Evolutionary conservation across 2,329 filamentous ascomycete genomes (phyloP).

Genomic region (Pseudogymnoascus destructans): DNA sequence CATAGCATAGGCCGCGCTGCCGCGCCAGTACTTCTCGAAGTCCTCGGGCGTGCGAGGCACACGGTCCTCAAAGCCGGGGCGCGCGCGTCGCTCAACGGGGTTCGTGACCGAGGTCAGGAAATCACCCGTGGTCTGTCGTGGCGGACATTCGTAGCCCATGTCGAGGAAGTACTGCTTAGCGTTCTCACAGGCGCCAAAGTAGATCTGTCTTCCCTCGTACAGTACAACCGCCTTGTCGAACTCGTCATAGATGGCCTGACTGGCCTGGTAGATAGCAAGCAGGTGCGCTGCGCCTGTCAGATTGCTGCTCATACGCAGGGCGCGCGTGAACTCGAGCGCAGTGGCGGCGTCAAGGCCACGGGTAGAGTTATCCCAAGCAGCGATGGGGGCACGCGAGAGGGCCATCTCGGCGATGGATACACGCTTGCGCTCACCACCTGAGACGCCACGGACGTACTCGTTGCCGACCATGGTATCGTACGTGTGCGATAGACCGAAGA

Average conservation of each 20-base stretch:
- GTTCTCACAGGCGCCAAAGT: slow-evolving; percentile 49
- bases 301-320: slow-evolving; percentile 51
- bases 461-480: slow-evolving; percentile 63
- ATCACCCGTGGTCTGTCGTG: slow-evolving; percentile 42
- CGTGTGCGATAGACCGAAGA: slow-evolving; percentile 61
- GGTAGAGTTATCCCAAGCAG: slow-evolving; percentile 31
- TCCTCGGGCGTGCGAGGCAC: slow-evolving; percentile 43
- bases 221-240: slow-evolving; percentile 59
- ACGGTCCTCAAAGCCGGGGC: slow-evolving; percentile 42
- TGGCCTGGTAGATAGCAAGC: slow-evolving; percentile 63
- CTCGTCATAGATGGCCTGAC: slow-evolving; percentile 53
- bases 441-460: slow-evolving; percentile 56
- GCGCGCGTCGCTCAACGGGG: slow-evolving; percentile 42
- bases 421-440: slow-evolving; percentile 62
- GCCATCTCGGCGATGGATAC: slow-evolving; percentile 71
- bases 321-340: slow-evolving; percentile 59
- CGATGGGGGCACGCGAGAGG: slow-evolving; percentile 37
- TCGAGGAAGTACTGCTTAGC: slow-evolving; percentile 58
- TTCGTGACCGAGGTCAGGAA: slow-evolving; percentile 68
- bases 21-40: slow-evolving; percentile 39
- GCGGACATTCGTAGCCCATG: slow-evolving; percentile 58
- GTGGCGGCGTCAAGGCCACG: slow-evolving; percentile 62
- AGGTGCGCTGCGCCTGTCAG: slow-evolving; percentile 48
- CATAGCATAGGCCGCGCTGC: slow-evolving; percentile 32
- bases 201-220: slow-evolving; percentile 59